These are phyloP conservation scores for Aspergillus coremiiformis DNA, from an alignment of 495 filamentous ascomycete genomes.

Conservation along the genomic window DNA sequence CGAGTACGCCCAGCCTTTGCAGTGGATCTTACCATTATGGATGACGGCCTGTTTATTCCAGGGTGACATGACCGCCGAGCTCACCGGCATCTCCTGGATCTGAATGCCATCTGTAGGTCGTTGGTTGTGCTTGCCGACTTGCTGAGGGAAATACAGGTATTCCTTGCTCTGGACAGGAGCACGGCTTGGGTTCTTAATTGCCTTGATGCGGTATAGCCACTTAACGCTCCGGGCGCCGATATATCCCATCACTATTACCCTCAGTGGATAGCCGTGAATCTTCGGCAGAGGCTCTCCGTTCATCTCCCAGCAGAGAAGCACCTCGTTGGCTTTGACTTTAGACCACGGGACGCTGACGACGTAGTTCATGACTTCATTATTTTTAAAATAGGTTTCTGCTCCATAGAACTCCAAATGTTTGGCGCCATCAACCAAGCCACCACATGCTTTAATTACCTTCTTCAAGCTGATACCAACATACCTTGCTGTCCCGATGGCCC, in stretches of 20 bases:
- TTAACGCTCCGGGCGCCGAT: constrained; percentile 43
- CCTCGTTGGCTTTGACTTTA: constrained; percentile 58
- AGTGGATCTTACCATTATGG: constrained; percentile 28
- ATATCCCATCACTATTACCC: constrained; percentile 55
- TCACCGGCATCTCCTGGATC: constrained; percentile 47
- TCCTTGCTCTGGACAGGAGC: constrained; percentile 39
- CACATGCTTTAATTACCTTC: constrained; percentile 59
- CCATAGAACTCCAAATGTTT: constrained; percentile 59
- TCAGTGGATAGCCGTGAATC: constrained; percentile 57
- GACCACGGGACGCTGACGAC: constrained; percentile 55
- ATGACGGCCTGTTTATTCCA: constrained; percentile 25
- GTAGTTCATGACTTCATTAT: constrained; percentile 54
- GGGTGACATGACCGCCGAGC: constrained; percentile 38
- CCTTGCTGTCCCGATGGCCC: constrained; percentile 57
- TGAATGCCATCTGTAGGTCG: constrained; percentile 29
- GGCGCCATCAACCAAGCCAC: constrained; percentile 46
- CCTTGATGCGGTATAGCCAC: constrained; percentile 36
- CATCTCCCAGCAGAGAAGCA: constrained; percentile 64
- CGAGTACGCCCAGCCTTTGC: constrained; percentile 41
- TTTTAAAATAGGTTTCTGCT: constrained; percentile 62
- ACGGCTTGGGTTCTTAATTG: constrained; percentile 32
- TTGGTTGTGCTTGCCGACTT: constrained; percentile 27
- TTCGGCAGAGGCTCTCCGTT: constrained; percentile 58
- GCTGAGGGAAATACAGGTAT: constrained; percentile 42
- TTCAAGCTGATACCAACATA: constrained; percentile 59